These are phyloP conservation scores for Aspergillus calidoustus DNA, from an alignment of 2,329 filamentous ascomycete genomes.

Conservation along the genomic window DNA sequence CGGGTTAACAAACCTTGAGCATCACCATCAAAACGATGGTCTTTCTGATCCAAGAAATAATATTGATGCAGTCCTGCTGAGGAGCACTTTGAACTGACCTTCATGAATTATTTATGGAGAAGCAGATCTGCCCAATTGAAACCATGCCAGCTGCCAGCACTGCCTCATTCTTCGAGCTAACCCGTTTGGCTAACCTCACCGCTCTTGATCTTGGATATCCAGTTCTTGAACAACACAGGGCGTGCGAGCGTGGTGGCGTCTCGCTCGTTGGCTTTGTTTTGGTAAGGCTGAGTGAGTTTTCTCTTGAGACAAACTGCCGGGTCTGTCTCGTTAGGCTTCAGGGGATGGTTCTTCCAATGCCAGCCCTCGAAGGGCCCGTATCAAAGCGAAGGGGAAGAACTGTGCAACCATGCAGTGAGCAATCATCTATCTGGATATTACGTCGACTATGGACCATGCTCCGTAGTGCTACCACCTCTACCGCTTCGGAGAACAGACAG, in stretches of 20 bases:
- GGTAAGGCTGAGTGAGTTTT: constrained; percentile 13
- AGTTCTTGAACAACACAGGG: constrained; percentile 7
- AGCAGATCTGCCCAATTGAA: constrained; percentile 12
- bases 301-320: not conserved
- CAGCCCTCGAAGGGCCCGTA: not conserved
- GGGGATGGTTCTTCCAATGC: not conserved
- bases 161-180: constrained; percentile 29
- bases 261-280: not conserved
- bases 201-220: constrained; percentile 21
- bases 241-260: not conserved
- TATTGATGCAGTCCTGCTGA: not conserved
- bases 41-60: not conserved
- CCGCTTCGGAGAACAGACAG: not conserved
- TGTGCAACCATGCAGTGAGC: constrained; percentile 8
- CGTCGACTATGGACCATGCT: constrained; percentile 12
- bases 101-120: constrained; percentile 2
- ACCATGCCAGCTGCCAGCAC: constrained; percentile 23
- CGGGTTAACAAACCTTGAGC: not conserved
- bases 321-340: not conserved
- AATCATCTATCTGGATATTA: constrained; percentile 2
- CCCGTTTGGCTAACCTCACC: constrained; percentile 26
- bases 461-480: constrained; percentile 1
- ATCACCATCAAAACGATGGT: not conserved
- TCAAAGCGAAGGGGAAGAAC: not conserved
- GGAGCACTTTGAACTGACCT: not conserved